Evolutionary conservation across 1,284 basidiomycete species (phyloP), one percentile per base, ranked within the genome.

Genomic region (Leccinum solheimii): DNA sequence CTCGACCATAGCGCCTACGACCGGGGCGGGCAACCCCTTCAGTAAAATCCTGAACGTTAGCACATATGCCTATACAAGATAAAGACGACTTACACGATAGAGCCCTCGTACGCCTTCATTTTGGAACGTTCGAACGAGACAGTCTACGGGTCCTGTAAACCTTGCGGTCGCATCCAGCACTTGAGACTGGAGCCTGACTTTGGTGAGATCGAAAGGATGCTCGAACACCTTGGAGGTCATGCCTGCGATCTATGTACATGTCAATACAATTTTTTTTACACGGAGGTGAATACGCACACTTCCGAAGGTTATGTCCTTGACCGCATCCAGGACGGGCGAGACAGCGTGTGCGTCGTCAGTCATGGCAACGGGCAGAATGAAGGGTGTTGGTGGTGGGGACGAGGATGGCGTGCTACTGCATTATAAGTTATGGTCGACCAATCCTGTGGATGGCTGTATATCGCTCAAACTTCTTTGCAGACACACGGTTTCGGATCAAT

Each of bases 1-100:
- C 74, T 98, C 96, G 1, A 86, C 86, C 84, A 97, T 97, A 13
- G 97, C 92, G 3, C 96, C 97, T 0, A 92, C 83, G 30, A 98
- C 82, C 0, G 97, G 97, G 58, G 94, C 93, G 10, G 95, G 94
- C 5, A 98, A 78, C 27, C 97, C 97, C 95, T 97, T 65, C 26
- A 45, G 11, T 13, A n/a, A 14, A 6, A 36, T 21, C n/a, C 14
- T 55, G 23, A 30, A 6, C 8, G 5, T 63, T 21, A 64, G 57
- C 21, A 52, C 26, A 26, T 36, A 38, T 19, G 50, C 7, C 5
- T 4, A 49, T 8, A 34, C 45, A 38, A 23, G 3, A 40, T 0
- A 2, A 40, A 36, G 34, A 19, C 23, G 21, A 77, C 91, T 64
- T 68, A 96, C 95, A 48, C 95, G 80, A 74, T 97, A 98, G 19